phyloP scores from a whole-genome alignment of 1,284 basidiomycete species.

The Calocybe gambosa region DNA sequence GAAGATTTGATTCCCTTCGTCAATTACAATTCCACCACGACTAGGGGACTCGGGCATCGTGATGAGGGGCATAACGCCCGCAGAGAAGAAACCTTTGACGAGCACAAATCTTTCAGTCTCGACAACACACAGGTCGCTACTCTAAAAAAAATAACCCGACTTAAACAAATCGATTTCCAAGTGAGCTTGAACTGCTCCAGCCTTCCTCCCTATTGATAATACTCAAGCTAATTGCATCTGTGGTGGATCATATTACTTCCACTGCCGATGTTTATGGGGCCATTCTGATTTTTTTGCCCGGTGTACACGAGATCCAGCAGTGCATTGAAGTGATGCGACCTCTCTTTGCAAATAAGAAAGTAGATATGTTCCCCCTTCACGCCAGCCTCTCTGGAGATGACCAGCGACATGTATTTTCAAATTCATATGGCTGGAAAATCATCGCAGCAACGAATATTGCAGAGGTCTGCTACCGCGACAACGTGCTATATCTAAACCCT shows the following conservation, averaged over 20 bases:
- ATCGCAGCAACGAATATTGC: constrained; percentile 90
- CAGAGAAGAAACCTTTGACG: constrained; percentile 37
- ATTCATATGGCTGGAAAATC: constrained; percentile 71
- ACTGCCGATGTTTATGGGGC: constrained; percentile 51
- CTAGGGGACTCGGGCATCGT: constrained; percentile 36
- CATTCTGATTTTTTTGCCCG: constrained; percentile 85
- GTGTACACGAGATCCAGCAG: constrained; percentile 82
- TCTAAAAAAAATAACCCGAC: constrained; percentile 57
- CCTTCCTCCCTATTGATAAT: neutral
- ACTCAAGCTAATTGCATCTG: constrained; percentile 57
- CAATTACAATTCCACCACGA: constrained; percentile 36
- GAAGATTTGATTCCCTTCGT: constrained; percentile 70
- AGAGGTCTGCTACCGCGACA: constrained; percentile 40
- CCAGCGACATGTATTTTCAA: constrained; percentile 75
- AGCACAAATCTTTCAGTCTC: constrained; percentile 48
- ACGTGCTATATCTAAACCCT: neutral
- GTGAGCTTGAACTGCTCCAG: constrained; percentile 27
- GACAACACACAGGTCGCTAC: constrained; percentile 47
- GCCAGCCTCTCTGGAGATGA: constrained; percentile 86
- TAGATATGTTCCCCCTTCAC: constrained; percentile 79
- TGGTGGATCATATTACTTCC: constrained; percentile 61
- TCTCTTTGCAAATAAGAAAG: constrained; percentile 30
- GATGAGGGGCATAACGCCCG: constrained; percentile 36
- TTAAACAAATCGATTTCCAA: constrained; percentile 72
- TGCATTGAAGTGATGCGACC: constrained; percentile 66